A percentile compares a stretch with the other conserved stretches of the same genome.
These are phyloP conservation scores for Ophiostoma perfectum DNA, from an alignment of 2,329 filamentous ascomycete genomes.

Conservation along the genomic window DNA sequence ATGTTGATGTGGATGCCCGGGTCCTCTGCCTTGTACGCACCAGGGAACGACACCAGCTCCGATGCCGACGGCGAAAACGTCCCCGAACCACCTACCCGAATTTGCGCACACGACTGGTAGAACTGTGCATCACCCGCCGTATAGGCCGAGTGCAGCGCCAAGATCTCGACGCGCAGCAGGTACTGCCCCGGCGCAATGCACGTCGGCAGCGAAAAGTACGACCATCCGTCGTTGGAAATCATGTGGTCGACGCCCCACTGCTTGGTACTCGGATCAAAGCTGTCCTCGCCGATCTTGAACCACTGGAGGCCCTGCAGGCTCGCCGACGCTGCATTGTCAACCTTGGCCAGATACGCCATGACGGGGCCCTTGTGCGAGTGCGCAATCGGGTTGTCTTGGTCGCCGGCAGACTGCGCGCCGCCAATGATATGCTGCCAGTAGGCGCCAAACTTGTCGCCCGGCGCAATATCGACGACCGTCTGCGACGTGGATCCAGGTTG, in stretches of 20 bases:
- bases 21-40: slow-evolving; percentile 41
- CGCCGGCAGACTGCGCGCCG: slow-evolving; percentile 45
- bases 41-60: slow-evolving; percentile 42
- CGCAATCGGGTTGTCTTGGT: slow-evolving; percentile 51
- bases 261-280: slow-evolving; percentile 39
- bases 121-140: slow-evolving; percentile 38
- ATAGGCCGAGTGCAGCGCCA: slow-evolving; percentile 48
- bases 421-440: slow-evolving; percentile 52
- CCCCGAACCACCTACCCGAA: slow-evolving; percentile 38
- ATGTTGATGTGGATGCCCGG: slow-evolving; percentile 45
- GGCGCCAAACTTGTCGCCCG: slow-evolving; percentile 48
- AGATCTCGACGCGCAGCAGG: slow-evolving; percentile 49
- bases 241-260: slow-evolving; percentile 47
- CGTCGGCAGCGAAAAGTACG: slow-evolving; percentile 45
- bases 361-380: slow-evolving; percentile 51
- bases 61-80: slow-evolving; percentile 35
- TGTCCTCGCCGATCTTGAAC: slow-evolving; percentile 53
- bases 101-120: slow-evolving; percentile 42
- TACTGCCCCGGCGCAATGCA: slow-evolving; percentile 51
- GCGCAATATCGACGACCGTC: slow-evolving; percentile 44
- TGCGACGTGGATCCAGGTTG: slow-evolving; percentile 38
- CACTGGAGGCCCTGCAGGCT: slow-evolving; percentile 40
- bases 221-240: slow-evolving; percentile 41
- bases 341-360: slow-evolving; percentile 49
- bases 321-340: slow-evolving; percentile 39